Evolutionary conservation across 768 basidiomycete genomes (phyloP).

Genomic region (Clitopilus passeckerianus): DNA sequence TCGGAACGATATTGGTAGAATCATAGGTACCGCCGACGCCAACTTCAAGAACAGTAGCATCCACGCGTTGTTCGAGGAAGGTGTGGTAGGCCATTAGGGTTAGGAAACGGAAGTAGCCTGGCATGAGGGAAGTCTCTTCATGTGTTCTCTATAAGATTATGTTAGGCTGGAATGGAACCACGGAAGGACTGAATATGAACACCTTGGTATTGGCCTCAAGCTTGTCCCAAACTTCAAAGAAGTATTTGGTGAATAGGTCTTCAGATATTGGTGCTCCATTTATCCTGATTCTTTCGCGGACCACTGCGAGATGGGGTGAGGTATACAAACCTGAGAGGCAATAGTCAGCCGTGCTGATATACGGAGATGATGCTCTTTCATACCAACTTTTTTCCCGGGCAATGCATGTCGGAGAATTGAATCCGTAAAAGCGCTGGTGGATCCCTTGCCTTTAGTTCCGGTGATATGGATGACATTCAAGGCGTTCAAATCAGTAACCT

Average conservation of each 20-base stretch:
- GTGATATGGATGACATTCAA: constrained; percentile 96
- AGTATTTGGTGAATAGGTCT: constrained; percentile 82
- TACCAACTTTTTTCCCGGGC: constrained; percentile 76
- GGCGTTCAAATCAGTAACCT: constrained; percentile 81
- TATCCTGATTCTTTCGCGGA: constrained; percentile 92
- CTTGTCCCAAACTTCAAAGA: constrained; percentile 94
- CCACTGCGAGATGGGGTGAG: constrained; percentile 93
- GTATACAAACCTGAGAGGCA: constrained; percentile 76
- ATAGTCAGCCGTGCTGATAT: constrained; percentile 1
- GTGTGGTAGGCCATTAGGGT: constrained; percentile 91
- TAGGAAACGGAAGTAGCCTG: constrained; percentile 90
- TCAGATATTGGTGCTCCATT: constrained; percentile 90
- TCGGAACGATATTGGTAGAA: constrained; percentile 92
- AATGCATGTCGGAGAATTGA: constrained; percentile 75
- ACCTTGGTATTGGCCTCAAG: constrained; percentile 63
- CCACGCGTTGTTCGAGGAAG: constrained; percentile 77
- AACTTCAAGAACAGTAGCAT: constrained; percentile 93
- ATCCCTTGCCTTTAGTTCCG: constrained; percentile 98
- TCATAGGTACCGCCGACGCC: constrained; percentile 94
- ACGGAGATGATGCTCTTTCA: constrained; percentile 25
- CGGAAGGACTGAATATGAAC: constrained; percentile 5
- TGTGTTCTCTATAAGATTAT: constrained; percentile 34
- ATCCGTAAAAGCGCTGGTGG: constrained; percentile 90
- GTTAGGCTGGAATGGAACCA: neutral
- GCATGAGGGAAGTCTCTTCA: constrained; percentile 61